A percentile compares a stretch with the other conserved stretches of the same genome.
Conservation (phyloP, 2,329 filamentous ascomycete species). For the Coniochaeta prunicola region DNA sequence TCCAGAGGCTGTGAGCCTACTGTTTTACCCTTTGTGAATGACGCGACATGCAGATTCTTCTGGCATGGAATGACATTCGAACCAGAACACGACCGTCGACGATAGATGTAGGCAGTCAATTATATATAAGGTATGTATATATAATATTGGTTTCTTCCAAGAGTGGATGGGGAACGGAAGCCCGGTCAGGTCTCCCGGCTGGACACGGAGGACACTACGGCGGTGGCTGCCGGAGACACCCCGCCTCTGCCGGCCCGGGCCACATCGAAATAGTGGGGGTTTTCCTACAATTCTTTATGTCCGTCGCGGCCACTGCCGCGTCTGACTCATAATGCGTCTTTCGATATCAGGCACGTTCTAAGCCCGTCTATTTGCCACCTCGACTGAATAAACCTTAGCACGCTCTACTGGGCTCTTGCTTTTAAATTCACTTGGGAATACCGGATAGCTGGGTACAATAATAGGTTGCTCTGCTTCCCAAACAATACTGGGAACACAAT, state of each 20-base stretch:
- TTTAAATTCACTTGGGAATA: slow-evolving; percentile 2
- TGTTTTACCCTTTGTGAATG: too few relatives aligned
- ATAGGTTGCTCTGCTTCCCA: neutral
- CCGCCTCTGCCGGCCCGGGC: neutral
- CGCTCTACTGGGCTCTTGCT: neutral
- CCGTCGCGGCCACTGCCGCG: neutral
- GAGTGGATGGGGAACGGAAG: too few relatives aligned
- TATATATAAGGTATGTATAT: neutral
- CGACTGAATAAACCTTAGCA: neutral
- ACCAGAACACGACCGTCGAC: too few relatives aligned
- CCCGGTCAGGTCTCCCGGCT: too few relatives aligned
- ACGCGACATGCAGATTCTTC: too few relatives aligned
- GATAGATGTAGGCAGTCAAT: too few relatives aligned
- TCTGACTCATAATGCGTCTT: neutral
- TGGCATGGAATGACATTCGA: too few relatives aligned
- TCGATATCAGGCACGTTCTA: slow-evolving; percentile 1
- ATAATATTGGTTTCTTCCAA: too few relatives aligned
- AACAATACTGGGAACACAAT: neutral
- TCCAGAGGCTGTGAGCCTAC: too few relatives aligned
- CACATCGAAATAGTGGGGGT: neutral
- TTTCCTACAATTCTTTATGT: neutral
- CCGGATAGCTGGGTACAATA: neutral
- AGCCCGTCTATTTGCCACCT: neutral
- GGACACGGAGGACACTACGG: neutral
- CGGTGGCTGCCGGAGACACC: neutral